These are phyloP conservation scores for Alternaria angustiovoidea DNA, from an alignment of 2,329 filamentous ascomycete genomes.

Conservation along the genomic window DNA sequence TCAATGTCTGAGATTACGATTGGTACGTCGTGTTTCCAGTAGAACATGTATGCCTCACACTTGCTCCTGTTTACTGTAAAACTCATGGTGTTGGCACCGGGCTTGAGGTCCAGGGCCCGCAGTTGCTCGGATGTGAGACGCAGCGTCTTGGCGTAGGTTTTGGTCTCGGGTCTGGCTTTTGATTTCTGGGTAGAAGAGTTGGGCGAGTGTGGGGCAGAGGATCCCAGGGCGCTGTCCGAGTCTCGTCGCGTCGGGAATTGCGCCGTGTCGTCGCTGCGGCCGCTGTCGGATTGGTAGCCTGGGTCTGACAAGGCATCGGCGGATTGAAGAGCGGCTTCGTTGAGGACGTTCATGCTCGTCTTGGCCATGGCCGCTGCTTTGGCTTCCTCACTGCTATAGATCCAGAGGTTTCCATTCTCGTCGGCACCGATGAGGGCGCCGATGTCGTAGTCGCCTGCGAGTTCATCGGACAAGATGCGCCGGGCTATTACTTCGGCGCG, in stretches of 20 bases:
- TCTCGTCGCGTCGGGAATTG: slow-evolving; percentile 70
- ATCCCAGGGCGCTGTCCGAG: slow-evolving; percentile 73
- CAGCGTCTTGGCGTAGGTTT: slow-evolving; percentile 95
- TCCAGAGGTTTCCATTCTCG: slow-evolving; percentile 97
- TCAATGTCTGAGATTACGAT: slow-evolving; percentile 99
- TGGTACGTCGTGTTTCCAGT: slow-evolving; percentile 89
- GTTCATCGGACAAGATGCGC: slow-evolving; percentile 89
- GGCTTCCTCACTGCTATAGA: slow-evolving; percentile 96
- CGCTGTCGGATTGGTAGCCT: slow-evolving; percentile 91
- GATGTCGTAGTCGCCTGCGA: slow-evolving; percentile 96
- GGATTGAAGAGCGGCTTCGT: slow-evolving; percentile 62
- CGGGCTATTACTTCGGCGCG: slow-evolving; percentile 92
- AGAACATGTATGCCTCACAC: slow-evolving; percentile 89
- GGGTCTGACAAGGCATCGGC: slow-evolving; percentile 91
- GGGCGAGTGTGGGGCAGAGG: slow-evolving; percentile 66
- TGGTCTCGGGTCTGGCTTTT: slow-evolving; percentile 60
- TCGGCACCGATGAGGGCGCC: slow-evolving; percentile 94
- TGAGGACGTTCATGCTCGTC: slow-evolving; percentile 61
- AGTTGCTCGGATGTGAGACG: slow-evolving; percentile 94
- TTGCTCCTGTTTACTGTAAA: slow-evolving; percentile 97
- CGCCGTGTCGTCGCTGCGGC: slow-evolving; percentile 65
- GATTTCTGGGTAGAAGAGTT: slow-evolving; percentile 57
- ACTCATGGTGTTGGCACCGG: slow-evolving; percentile 90
- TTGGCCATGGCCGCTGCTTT: slow-evolving; percentile 84
- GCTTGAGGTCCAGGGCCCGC: slow-evolving; percentile 80